Conservation (phyloP, 345 rosid species). For the Salix purpurea region DNA sequence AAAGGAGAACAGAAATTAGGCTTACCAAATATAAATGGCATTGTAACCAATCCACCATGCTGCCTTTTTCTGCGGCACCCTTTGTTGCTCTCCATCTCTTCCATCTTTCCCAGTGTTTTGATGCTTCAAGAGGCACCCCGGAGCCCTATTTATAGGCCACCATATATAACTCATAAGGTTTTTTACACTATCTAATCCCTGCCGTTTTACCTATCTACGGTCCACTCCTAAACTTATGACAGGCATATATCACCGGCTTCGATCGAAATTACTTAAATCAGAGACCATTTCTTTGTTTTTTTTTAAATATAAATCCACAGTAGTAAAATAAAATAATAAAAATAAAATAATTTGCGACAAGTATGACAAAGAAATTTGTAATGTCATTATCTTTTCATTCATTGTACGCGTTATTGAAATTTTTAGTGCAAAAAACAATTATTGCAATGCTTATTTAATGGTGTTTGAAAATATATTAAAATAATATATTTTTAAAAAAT, state of each 20-base stretch:
- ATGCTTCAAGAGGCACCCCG: neutral
- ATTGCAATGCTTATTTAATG: neutral
- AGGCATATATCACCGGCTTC: too few species aligned
- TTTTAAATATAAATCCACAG: too few species aligned
- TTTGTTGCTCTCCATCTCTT: conserved; percentile 5
- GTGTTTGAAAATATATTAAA: too few species aligned
- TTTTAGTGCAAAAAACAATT: neutral
- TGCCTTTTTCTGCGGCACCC: conserved; percentile 1
- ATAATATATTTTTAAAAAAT: too few species aligned
- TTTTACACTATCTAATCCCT: too few species aligned
- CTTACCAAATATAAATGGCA: conserved; percentile 35
- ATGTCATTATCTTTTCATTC: neutral
- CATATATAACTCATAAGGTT: neutral
- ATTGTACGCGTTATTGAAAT: neutral
- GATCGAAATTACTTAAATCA: neutral
- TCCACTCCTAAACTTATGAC: too few species aligned
- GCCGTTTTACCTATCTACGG: too few species aligned
- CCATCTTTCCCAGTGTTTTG: neutral
- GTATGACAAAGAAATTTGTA: neutral
- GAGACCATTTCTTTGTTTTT: too few species aligned
- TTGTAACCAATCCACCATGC: conserved; percentile 27
- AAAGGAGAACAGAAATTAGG: neutral
- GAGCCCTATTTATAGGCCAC: conserved; percentile 13
- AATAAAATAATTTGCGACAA: neutral
- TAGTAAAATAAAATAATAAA: neutral